These are phyloP conservation scores for Plasmodium gallinaceum DNA, from an alignment of 169 alveolate genomes.

Conservation along the genomic window DNA sequence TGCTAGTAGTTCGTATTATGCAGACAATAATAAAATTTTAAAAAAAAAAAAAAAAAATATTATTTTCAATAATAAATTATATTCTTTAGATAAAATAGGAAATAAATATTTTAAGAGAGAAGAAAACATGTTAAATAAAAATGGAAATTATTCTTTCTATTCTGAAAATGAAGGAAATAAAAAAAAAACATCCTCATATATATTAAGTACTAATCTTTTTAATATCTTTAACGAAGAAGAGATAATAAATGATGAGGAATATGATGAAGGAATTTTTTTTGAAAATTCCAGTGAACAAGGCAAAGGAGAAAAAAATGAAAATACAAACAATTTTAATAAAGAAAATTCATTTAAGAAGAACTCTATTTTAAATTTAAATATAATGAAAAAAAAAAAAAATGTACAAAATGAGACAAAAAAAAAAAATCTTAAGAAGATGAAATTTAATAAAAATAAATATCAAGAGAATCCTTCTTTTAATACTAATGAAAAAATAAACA, in stretches of 20 bases:
- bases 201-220: conserved; percentile 16
- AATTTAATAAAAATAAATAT: not conserved
- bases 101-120: conserved; percentile 33
- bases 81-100: conserved; percentile 5
- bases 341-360: conserved; percentile 2
- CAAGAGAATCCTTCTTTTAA: conserved; percentile 4
- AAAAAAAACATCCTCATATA: conserved; percentile 12
- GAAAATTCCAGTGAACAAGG: conserved; percentile 26
- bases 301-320: conserved; percentile 9
- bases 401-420: not conserved
- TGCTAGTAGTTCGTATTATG: conserved; percentile 36
- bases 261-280: conserved; percentile 20
- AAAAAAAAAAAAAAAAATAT: conserved; percentile 1
- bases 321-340: not conserved
- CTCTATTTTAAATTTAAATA: conserved; percentile 11
- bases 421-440: not conserved
- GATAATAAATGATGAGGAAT: conserved; percentile 25
- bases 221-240: conserved; percentile 54
- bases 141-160: conserved; percentile 10
- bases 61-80: conserved; percentile 5
- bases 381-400: conserved; percentile 23
- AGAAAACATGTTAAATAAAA: not conserved
- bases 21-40: not conserved
- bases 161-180: conserved; percentile 22
- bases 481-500: not conserved